Percentiles rank a stretch among this genome's conserved stretches.
Evolutionary conservation across 129 eudicot species (phyloP).

Genomic region (Scalesia atractyloides): DNA sequence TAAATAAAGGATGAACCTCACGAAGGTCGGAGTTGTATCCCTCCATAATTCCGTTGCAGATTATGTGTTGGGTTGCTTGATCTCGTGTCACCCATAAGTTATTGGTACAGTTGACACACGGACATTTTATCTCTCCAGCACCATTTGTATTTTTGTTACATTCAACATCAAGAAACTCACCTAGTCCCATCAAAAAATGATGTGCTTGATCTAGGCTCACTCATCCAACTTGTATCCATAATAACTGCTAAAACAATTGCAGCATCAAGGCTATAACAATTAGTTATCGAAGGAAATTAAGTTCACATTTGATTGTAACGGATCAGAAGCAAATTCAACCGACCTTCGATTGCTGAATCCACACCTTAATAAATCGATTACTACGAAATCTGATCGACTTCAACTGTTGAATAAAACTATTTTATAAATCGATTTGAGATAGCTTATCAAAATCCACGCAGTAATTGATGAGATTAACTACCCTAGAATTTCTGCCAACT

Average conservation of each 20-base stretch:
- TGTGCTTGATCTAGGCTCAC: slow-evolving; percentile 25
- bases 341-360: slow-evolving; percentile 1
- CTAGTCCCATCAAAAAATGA: slow-evolving; percentile 21
- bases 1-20: background rate
- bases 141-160: slow-evolving; percentile 20
- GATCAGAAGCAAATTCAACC: background rate
- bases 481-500: no score
- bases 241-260: background rate
- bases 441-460: no score
- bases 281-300: background rate
- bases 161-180: slow-evolving; percentile 30
- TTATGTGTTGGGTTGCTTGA: slow-evolving; percentile 15
- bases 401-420: background rate
- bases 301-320: no score
- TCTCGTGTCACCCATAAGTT: slow-evolving; percentile 26
- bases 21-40: background rate
- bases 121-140: slow-evolving; percentile 24
- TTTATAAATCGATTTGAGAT: background rate
- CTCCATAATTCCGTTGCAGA: slow-evolving; percentile 20
- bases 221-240: slow-evolving; percentile 28
- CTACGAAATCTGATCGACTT: background rate
- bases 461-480: no score
- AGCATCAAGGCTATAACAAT: no score
- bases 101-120: slow-evolving; percentile 20
- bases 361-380: background rate